Conservation (phyloP, 352 stramenopile species). For the Pythium brachiatum region DNA sequence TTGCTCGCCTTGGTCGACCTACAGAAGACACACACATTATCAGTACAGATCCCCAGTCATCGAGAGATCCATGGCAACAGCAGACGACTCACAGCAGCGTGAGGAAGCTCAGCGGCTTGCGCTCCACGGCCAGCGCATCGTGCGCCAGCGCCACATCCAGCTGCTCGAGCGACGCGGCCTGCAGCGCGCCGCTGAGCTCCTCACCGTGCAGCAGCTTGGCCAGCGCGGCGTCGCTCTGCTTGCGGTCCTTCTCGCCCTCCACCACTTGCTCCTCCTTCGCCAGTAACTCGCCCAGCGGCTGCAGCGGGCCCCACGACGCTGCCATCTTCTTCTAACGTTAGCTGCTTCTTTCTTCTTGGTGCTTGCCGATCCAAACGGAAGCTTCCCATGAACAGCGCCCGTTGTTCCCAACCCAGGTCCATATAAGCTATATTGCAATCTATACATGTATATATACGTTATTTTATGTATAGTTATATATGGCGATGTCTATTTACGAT, state of each 20-base stretch:
- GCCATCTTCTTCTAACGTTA: neutral
- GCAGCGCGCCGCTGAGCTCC: constrained; percentile 45
- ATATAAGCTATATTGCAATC: neutral
- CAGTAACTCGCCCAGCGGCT: constrained; percentile 46
- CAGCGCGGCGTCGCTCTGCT: constrained; percentile 48
- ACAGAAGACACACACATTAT: neutral
- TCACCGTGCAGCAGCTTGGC: constrained; percentile 39
- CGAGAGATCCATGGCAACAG: neutral
- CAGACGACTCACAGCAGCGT: constrained; percentile 35
- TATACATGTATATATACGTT: constrained; percentile 2
- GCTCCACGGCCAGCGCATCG: constrained; percentile 47
- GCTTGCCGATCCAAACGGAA: neutral
- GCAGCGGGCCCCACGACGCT: constrained; percentile 47
- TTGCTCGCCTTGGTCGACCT: constrained; percentile 57
- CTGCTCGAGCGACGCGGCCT: constrained; percentile 49
- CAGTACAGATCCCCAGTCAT: neutral
- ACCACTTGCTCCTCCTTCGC: constrained; percentile 31
- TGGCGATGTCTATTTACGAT: constrained; percentile 8
- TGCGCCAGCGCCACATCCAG: constrained; percentile 55
- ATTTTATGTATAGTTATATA: constrained; percentile 6
- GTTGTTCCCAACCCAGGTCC: constrained; percentile 11
- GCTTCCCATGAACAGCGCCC: neutral
- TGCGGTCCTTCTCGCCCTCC: constrained; percentile 41
- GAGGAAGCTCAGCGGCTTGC: constrained; percentile 45
- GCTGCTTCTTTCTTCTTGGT: neutral